phyloP scores from a whole-genome alignment of 805 yeast species.

The Kazachstania kunashirensis region DNA sequence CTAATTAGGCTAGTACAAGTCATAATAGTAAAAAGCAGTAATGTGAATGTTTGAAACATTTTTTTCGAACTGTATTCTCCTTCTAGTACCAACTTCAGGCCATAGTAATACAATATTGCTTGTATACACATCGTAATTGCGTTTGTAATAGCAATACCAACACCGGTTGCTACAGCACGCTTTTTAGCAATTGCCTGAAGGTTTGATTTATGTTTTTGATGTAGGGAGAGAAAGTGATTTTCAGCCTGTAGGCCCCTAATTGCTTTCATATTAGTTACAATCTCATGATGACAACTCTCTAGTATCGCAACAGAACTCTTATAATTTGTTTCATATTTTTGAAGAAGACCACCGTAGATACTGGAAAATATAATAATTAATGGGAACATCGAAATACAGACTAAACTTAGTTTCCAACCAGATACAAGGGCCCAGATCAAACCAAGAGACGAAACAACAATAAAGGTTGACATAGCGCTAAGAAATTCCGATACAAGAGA shows the following conservation, averaged over 20 bases:
- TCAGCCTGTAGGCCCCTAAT: constrained; percentile 50
- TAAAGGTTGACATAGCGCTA: constrained; percentile 42
- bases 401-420: constrained; percentile 85
- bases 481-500: constrained; percentile 53
- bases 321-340: constrained; percentile 48
- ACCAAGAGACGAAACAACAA: constrained; percentile 50
- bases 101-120: constrained; percentile 68
- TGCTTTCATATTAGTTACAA: constrained; percentile 51
- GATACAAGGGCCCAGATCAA: constrained; percentile 62
- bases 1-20: constrained; percentile 50
- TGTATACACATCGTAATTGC: constrained; percentile 52
- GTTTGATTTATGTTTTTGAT: constrained; percentile 22
- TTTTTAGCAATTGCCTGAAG: constrained; percentile 35
- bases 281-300: constrained; percentile 45
- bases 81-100: constrained; percentile 56
- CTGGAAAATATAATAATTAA: constrained; percentile 43
- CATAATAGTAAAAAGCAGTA: constrained; percentile 64
- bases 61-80: constrained; percentile 46
- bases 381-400: constrained; percentile 71
- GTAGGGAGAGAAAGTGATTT: constrained; percentile 35
- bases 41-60: constrained; percentile 58
- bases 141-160: constrained; percentile 52
- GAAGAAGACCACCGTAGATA: constrained; percentile 42
- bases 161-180: constrained; percentile 54
- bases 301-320: constrained; percentile 44